phyloP scores from a whole-genome alignment of 306 rosid species.

The Albizia julibrissin region DNA sequence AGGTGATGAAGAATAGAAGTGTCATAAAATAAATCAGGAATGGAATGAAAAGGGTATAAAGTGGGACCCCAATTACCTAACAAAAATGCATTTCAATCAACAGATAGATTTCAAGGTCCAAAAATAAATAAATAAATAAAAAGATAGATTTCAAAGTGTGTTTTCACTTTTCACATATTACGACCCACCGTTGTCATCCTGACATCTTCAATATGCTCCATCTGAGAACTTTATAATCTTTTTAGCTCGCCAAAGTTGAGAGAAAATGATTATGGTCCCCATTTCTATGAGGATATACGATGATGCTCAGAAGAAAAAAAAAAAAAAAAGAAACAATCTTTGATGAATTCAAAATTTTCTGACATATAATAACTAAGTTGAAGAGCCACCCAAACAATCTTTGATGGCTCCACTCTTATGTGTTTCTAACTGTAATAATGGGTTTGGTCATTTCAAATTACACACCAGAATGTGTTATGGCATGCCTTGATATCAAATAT shows the following conservation, averaged over 20 bases:
- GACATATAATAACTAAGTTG: too few relatives aligned
- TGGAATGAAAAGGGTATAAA: background rate
- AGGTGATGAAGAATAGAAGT: background rate
- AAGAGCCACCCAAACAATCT: too few relatives aligned
- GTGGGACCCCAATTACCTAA: constrained; percentile 32
- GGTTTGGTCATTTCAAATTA: background rate
- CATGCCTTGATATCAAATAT: background rate
- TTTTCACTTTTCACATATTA: too few relatives aligned
- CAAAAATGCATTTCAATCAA: constrained; percentile 67
- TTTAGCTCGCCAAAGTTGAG: constrained; percentile 56
- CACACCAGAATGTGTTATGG: background rate
- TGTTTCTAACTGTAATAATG: background rate
- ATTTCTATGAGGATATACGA: background rate
- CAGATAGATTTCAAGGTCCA: background rate
- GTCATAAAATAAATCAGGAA: background rate
- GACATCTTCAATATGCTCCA: constrained; percentile 52
- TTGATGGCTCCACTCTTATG: background rate
- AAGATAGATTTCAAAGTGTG: too few relatives aligned
- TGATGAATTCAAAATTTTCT: background rate
- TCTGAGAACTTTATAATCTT: constrained; percentile 49
- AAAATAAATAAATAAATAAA: too few relatives aligned
- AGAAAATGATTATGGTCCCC: constrained; percentile 54
- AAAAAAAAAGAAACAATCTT: background rate
- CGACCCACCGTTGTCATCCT: constrained; percentile 50
- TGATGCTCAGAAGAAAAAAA: background rate